Evolutionary conservation across 768 basidiomycete species (phyloP).

Genomic region (Panus rudis): DNA sequence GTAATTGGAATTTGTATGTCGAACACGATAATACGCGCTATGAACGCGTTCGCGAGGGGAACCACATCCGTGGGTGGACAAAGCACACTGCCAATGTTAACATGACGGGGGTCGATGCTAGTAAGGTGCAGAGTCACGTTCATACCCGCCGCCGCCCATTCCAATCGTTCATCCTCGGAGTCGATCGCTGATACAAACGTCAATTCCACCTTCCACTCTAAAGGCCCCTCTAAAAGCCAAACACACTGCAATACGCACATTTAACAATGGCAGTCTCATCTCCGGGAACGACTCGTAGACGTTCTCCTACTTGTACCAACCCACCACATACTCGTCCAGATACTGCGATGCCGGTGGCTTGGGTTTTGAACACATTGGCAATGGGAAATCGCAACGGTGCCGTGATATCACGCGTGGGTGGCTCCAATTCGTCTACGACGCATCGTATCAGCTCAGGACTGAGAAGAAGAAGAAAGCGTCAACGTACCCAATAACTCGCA

Average conservation of each 20-base stretch:
- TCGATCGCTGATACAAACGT: constrained; percentile 60
- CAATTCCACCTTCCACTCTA: not conserved
- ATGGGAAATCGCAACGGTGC: constrained; percentile 82
- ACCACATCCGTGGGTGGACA: constrained; percentile 70
- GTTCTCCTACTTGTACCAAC: constrained; percentile 88
- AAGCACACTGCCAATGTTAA: constrained; percentile 84
- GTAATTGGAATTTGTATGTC: constrained; percentile 89
- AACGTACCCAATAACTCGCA: constrained; percentile 71
- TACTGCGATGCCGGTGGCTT: constrained; percentile 69
- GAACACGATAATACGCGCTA: constrained; percentile 87
- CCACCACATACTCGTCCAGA: constrained; percentile 83
- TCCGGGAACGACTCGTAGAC: constrained; percentile 80
- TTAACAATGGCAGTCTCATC: constrained; percentile 83
- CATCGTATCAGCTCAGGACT: not conserved
- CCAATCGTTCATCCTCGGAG: constrained; percentile 64
- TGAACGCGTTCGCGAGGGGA: constrained; percentile 71
- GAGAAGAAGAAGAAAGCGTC: not conserved
- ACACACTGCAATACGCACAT: constrained; percentile 29
- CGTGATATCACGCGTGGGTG: constrained; percentile 70
- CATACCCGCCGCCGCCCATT: constrained; percentile 87
- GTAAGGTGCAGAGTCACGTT: constrained; percentile 85
- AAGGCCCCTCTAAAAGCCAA: not conserved
- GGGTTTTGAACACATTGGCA: constrained; percentile 92
- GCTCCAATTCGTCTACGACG: constrained; percentile 67
- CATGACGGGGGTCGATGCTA: constrained; percentile 76